Evolutionary conservation across 2,329 filamentous ascomycete genomes (phyloP), one percentile per base, ranked within the genome.

Genomic region (Domatiomyces catenatus): DNA sequence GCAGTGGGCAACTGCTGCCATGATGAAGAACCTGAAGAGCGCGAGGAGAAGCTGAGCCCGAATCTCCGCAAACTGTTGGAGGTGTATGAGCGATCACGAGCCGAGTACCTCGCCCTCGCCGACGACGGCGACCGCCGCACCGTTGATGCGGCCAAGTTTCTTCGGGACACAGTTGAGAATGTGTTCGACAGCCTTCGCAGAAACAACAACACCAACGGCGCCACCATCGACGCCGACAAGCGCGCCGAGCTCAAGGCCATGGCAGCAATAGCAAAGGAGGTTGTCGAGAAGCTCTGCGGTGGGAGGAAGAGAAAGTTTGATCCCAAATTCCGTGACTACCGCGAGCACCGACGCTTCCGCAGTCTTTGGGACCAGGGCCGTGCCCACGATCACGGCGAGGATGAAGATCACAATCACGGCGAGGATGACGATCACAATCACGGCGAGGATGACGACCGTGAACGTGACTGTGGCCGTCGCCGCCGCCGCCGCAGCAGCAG

Each of bases 111-210:
- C 51, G 55, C 53, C 3, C 52, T 63, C 26, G 57, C 59, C 39
- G 50, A 59, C 39, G 53, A 49, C 26, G 54, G 63, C 26, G 60
- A 57, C 26, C 49, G 58, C 2, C 52, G 58, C 3, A 58, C 57
- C 28, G 55, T 59, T 36, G 54, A 58, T 19, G 58, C 62, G 1
- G 65, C 66, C 20, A 65, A 65, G 47, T 71, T 69, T 47, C 63
- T 71, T 22, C 66, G 68, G 2, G 68, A 71, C 55, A 70, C 66
- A 1, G 67, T 68, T 5, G 68, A 71, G 51, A 70, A 70, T 49
- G 59, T 63, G 1, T 58, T 69, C 15, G 57, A 59, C 12, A 67
- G 66, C 46, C 56, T 71, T 7, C 52, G 57, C 22, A n/a, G n/a
- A n/a, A n/a, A n/a, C n/a, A n/a, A n/a, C n/a, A n/a, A n/a, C n/a